Evolutionary conservation across 2,329 filamentous ascomycete species (phyloP).

Genomic region (Corniculantispora saksenae): DNA sequence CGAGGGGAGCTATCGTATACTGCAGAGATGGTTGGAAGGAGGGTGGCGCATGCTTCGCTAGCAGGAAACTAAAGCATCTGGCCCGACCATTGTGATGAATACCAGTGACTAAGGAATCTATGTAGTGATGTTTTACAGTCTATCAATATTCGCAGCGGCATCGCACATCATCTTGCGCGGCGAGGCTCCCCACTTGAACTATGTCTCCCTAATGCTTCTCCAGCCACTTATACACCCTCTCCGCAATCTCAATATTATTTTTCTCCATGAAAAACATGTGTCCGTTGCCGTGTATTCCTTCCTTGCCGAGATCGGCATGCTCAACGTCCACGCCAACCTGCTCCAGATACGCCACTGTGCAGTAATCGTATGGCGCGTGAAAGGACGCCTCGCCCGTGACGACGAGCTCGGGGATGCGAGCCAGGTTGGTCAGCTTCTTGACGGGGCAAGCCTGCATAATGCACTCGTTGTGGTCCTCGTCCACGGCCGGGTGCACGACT

Average conservation of each 20-base stretch:
- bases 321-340: slow-evolving; percentile 49
- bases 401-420: slow-evolving; percentile 46
- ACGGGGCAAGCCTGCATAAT: slow-evolving; percentile 32
- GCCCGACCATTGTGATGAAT: no score
- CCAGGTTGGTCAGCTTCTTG: slow-evolving; percentile 46
- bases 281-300: slow-evolving; percentile 51
- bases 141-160: no score
- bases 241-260: slow-evolving; percentile 35
- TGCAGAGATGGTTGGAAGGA: no score
- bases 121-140: no score
- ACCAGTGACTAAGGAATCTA: no score
- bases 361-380: slow-evolving; percentile 55
- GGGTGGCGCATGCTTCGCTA: no score
- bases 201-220: slow-evolving; percentile 13
- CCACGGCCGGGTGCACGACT: slow-evolving; percentile 27
- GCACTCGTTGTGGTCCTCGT: slow-evolving; percentile 31
- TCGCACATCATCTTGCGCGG: no score
- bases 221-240: slow-evolving; percentile 24
- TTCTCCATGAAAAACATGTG: slow-evolving; percentile 52
- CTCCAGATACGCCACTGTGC: slow-evolving; percentile 49
- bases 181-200: no score
- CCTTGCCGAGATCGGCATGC: slow-evolving; percentile 44
- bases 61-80: no score
- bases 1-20: neutral
- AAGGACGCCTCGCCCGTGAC: slow-evolving; percentile 51